A percentile compares a stretch with the other conserved stretches of the same genome.
Conservation (phyloP, 1,139 yeast genomes). For the Zygoascus meyerae region DNA sequence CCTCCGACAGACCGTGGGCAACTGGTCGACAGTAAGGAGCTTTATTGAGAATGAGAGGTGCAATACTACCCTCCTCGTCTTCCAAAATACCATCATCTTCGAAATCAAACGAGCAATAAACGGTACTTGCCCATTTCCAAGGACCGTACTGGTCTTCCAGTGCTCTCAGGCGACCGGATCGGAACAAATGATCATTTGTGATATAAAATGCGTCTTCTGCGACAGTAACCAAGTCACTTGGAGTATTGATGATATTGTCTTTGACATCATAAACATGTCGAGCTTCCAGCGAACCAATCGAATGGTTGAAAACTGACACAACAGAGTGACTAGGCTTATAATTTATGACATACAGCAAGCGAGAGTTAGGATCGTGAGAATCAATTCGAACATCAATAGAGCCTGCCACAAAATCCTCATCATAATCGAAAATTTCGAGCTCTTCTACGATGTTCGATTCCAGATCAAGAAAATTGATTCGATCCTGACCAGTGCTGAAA, state of each 20-base stretch:
- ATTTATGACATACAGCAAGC: slow-evolving; percentile 10
- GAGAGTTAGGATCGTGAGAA: slow-evolving; percentile 2
- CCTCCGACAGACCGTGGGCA: slow-evolving; percentile 6
- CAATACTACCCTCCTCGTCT: background rate
- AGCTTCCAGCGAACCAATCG: slow-evolving; percentile 4
- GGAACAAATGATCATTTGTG: slow-evolving; percentile 13
- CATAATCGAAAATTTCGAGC: background rate
- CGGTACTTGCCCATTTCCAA: slow-evolving; percentile 12
- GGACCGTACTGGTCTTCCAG: slow-evolving; percentile 12
- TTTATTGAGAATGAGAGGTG: background rate
- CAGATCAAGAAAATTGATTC: slow-evolving; percentile 1
- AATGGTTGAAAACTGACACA: slow-evolving; percentile 10
- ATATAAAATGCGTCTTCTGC: slow-evolving; percentile 9
- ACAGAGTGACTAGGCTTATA: slow-evolving; percentile 7
- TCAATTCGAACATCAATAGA: slow-evolving; percentile 12
- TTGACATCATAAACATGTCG: slow-evolving; percentile 8
- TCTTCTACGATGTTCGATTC: background rate
- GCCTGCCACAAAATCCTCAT: slow-evolving; percentile 9
- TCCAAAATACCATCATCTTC: slow-evolving; percentile 6
- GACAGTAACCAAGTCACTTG: slow-evolving; percentile 8
- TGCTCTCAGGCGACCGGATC: slow-evolving; percentile 5
- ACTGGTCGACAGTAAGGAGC: slow-evolving; percentile 1
- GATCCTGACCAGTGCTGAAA: background rate
- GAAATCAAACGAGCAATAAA: slow-evolving; percentile 8
- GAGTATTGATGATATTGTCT: slow-evolving; percentile 10